These are phyloP conservation scores for Daedaleopsis nitida DNA, from an alignment of 768 basidiomycete genomes.

Conservation along the genomic window DNA sequence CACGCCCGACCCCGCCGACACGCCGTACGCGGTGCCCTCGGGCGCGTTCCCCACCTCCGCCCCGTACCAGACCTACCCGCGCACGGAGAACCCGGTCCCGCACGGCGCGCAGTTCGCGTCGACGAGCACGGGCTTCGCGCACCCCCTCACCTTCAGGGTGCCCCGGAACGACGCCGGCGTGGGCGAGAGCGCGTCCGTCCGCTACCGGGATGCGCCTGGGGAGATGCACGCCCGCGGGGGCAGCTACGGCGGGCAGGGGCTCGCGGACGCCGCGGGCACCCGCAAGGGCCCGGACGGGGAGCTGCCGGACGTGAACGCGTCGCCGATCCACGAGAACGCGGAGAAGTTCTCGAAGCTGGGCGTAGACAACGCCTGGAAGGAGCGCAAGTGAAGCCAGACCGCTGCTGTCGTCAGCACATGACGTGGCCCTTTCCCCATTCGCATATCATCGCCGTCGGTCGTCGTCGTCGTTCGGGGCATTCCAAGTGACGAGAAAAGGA, in stretches of 20 bases:
- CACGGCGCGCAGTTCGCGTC: conserved; percentile 40
- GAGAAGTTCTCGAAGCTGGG: conserved; percentile 50
- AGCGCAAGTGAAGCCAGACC: conserved; percentile 36
- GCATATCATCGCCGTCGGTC: not conserved
- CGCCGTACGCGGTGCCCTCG: conserved; percentile 68
- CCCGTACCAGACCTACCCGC: conserved; percentile 43
- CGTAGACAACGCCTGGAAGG: conserved; percentile 49
- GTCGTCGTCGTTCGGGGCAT: not conserved
- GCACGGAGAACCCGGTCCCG: conserved; percentile 43
- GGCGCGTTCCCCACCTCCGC: conserved; percentile 52
- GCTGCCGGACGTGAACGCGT: conserved; percentile 49
- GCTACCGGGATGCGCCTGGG: conserved; percentile 45
- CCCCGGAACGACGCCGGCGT: conserved; percentile 46
- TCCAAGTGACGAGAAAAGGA: conserved; percentile 6
- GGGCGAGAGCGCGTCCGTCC: conserved; percentile 49
- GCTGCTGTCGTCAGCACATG: too few relatives aligned
- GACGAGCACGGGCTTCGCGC: conserved; percentile 44
- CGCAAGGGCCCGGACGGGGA: conserved; percentile 34
- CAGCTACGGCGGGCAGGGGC: conserved; percentile 42
- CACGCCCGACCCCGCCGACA: conserved; percentile 63
- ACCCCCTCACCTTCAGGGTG: conserved; percentile 46
- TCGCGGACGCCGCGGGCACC: conserved; percentile 46
- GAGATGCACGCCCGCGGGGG: conserved; percentile 46
- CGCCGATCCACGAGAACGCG: conserved; percentile 43
- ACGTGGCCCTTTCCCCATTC: not conserved